These are phyloP conservation scores for Chlamydomonas sphaeroides DNA, from an alignment of 139 green algal species.

Conservation along the genomic window DNA sequence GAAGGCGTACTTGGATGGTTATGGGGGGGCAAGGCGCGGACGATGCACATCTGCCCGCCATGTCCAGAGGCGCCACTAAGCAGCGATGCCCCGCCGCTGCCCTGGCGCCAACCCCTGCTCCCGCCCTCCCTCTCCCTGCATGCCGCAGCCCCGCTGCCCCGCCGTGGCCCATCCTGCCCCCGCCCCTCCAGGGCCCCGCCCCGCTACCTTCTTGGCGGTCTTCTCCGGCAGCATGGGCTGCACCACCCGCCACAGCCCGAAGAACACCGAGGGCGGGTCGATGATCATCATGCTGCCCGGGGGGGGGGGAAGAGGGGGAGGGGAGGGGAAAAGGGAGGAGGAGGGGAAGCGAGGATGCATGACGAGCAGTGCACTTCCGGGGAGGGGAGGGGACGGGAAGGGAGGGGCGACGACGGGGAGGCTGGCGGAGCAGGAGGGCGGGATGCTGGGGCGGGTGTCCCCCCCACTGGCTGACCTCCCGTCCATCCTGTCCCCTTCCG, in stretches of 20 bases:
- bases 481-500: neutral
- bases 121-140: neutral
- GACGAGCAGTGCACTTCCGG: too few relatives aligned
- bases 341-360: neutral
- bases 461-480: neutral
- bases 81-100: too few relatives aligned
- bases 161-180: neutral
- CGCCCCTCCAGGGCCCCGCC: neutral
- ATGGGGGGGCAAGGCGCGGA: too few relatives aligned
- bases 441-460: neutral
- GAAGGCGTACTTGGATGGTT: neutral
- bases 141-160: too few relatives aligned
- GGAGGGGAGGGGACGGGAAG: neutral
- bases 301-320: neutral
- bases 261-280: slow-evolving; percentile 44
- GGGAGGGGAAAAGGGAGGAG: too few relatives aligned
- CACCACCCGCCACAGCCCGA: slow-evolving; percentile 33
- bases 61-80: neutral
- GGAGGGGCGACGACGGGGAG: neutral
- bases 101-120: neutral
- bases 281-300: slow-evolving; percentile 36
- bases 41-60: neutral
- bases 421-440: too few relatives aligned
- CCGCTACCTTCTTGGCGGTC: slow-evolving; percentile 31
- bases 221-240: slow-evolving; percentile 43